Evolutionary conservation across 1,284 basidiomycete genomes (phyloP).

Genomic region (Grifola frondosa): DNA sequence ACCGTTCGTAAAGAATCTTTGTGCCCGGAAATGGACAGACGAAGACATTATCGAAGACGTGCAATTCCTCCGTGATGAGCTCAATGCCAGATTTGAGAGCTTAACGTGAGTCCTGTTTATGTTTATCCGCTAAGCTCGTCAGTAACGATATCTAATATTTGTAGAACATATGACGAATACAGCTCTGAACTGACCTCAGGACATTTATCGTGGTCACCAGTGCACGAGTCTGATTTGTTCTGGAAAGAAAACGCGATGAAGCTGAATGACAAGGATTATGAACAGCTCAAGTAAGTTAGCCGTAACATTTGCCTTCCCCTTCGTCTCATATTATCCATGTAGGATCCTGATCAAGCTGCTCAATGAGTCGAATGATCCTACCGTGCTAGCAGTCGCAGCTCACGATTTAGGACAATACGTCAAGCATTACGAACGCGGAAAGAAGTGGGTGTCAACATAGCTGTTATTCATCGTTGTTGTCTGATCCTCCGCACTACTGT

Average conservation of each 20-base stretch:
- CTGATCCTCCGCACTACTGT: too few relatives aligned
- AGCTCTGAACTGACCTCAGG: conserved; percentile 88
- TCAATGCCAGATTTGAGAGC: conserved; percentile 81
- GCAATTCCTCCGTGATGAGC: conserved; percentile 79
- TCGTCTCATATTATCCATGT: not conserved
- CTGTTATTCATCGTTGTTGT: conserved; percentile 7
- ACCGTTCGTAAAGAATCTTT: conserved; percentile 84
- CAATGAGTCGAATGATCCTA: conserved; percentile 67
- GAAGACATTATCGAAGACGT: conserved; percentile 94
- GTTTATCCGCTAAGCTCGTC: not conserved
- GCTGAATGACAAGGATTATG: conserved; percentile 79
- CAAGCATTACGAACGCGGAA: conserved; percentile 85
- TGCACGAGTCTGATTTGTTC: conserved; percentile 95
- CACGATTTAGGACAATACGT: conserved; percentile 95
- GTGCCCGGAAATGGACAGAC: conserved; percentile 88
- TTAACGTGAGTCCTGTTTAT: conserved; percentile 64
- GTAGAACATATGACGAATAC: conserved; percentile 94
- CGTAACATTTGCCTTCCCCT: not conserved
- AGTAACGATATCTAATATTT: not conserved
- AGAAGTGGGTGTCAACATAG: conserved; percentile 63
- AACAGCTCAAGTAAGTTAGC: conserved; percentile 72
- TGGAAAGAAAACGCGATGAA: conserved; percentile 94
- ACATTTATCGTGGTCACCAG: conserved; percentile 91
- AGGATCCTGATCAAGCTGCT: conserved; percentile 77
- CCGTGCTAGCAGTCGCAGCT: conserved; percentile 84